Conservation (phyloP, 2,329 filamentous ascomycete species). For the Dactylellina drechsleri region DNA sequence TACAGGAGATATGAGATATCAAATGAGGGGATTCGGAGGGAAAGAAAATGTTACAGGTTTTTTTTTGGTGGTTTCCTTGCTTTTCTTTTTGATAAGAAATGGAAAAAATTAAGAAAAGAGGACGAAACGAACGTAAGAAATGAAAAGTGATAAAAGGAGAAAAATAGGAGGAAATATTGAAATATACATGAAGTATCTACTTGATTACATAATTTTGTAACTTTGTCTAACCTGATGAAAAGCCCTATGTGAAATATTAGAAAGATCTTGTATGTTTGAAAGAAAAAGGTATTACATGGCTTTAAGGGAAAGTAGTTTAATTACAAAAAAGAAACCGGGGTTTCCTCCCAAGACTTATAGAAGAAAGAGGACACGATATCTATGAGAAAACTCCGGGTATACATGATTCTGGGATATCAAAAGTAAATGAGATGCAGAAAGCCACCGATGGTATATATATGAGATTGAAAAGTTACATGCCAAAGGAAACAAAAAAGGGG, state of each 20-base stretch:
- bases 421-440: conserved; percentile 8
- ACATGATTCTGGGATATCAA: conserved; percentile 40
- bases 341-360: conserved; percentile 26
- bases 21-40: neutral
- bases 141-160: neutral
- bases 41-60: conserved; percentile 13
- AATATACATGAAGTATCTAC: conserved; percentile 45
- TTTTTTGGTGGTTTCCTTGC: neutral
- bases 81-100: neutral
- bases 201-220: conserved; percentile 37
- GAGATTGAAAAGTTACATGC: conserved; percentile 41
- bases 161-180: conserved; percentile 3
- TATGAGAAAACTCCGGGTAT: conserved; percentile 51
- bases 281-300: conserved; percentile 44
- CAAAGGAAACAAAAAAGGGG: conserved; percentile 6
- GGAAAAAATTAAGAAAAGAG: neutral
- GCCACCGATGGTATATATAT: conserved; percentile 47
- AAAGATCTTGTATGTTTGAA: conserved; percentile 18
- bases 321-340: conserved; percentile 1
- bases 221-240: conserved; percentile 40
- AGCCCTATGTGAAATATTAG: conserved; percentile 20
- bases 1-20: neutral
- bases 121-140: neutral
- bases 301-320: conserved; percentile 6
- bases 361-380: conserved; percentile 32